These are phyloP conservation scores for Zasmidium cellare DNA, from an alignment of 2,329 filamentous ascomycete species.

Conservation along the genomic window DNA sequence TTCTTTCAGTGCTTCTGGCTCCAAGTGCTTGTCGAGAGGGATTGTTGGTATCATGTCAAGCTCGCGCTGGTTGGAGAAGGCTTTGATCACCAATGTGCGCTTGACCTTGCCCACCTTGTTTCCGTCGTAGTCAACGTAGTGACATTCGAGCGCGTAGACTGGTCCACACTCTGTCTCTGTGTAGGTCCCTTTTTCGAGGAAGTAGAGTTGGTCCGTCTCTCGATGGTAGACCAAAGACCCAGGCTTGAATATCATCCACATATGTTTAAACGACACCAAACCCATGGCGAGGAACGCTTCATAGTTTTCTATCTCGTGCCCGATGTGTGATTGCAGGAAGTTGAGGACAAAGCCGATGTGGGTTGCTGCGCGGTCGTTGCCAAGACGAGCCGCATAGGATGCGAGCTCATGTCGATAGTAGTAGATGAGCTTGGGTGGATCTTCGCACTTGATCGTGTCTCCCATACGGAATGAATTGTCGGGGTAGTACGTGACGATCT, in stretches of 20 bases:
- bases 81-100: neutral
- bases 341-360: neutral
- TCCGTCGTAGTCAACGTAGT: slow-evolving; percentile 6
- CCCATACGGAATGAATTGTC: slow-evolving; percentile 5
- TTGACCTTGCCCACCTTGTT: slow-evolving; percentile 2
- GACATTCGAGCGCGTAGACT: slow-evolving; percentile 3
- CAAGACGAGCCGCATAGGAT: neutral
- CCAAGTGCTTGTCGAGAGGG: neutral
- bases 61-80: slow-evolving; percentile 4
- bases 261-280: slow-evolving; percentile 1
- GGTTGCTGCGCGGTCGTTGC: neutral
- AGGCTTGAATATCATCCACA: neutral
- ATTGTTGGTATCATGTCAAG: neutral
- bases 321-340: slow-evolving; percentile 5
- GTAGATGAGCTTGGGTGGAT: slow-evolving; percentile 4
- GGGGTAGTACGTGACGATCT: slow-evolving; percentile 1
- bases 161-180: neutral
- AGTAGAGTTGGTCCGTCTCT: slow-evolving; percentile 5
- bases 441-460: slow-evolving; percentile 5
- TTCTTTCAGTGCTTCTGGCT: neutral
- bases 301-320: slow-evolving; percentile 1
- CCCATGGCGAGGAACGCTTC: slow-evolving; percentile 1
- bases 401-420: slow-evolving; percentile 1
- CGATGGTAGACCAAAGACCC: neutral
- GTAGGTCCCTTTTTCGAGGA: slow-evolving; percentile 3